These are phyloP conservation scores for Artemisia annua DNA, from an alignment of 129 eudicot genomes.

Conservation along the genomic window DNA sequence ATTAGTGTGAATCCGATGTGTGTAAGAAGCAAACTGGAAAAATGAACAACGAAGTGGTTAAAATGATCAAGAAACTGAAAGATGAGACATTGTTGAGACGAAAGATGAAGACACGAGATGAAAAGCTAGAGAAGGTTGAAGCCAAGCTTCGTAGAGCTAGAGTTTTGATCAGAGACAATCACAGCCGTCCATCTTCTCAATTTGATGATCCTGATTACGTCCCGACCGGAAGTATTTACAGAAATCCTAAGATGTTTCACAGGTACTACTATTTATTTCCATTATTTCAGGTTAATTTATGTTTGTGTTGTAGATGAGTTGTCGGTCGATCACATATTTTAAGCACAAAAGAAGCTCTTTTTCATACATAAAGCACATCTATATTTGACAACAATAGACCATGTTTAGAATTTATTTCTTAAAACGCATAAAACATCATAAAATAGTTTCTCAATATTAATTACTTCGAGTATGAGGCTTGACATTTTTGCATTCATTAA, in stretches of 20 bases:
- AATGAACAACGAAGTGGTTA: conserved; percentile 56
- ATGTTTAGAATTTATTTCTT: neutral
- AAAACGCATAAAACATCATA: neutral
- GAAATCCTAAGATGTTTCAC: conserved; percentile 63
- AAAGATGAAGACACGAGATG: conserved; percentile 42
- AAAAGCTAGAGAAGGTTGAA: conserved; percentile 54
- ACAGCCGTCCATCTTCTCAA: conserved; percentile 25
- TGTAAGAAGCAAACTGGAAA: conserved; percentile 55
- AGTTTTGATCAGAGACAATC: conserved; percentile 53
- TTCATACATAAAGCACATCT: neutral
- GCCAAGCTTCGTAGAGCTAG: conserved; percentile 64
- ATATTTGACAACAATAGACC: neutral
- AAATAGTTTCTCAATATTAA: neutral
- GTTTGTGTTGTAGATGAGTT: neutral
- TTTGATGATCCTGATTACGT: conserved; percentile 56
- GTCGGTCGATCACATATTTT: conserved; percentile 9
- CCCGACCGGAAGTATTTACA: conserved; percentile 67
- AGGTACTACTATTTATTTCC: conserved; percentile 47
- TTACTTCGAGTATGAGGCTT: neutral
- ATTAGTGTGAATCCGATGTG: conserved; percentile 30
- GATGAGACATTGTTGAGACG: conserved; percentile 39
- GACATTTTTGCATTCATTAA: neutral
- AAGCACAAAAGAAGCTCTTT: too few relatives aligned
- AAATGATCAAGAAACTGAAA: conserved; percentile 44
- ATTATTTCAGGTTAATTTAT: neutral